Conservation (phyloP, 768 basidiomycete genomes). For the Ramaria rubella region DNA sequence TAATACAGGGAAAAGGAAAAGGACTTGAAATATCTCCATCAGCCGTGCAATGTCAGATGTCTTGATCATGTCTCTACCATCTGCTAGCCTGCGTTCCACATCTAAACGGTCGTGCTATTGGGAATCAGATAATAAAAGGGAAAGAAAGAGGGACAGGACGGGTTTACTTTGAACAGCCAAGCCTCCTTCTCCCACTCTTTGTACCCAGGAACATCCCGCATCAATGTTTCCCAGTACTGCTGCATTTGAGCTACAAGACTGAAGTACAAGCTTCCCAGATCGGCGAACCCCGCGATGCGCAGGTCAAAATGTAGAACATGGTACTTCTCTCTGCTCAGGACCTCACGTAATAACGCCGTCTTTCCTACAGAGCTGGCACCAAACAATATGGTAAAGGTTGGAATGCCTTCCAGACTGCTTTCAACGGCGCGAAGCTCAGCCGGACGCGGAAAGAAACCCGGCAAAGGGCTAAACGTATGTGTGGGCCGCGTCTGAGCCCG, state of each 20-base stretch:
- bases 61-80: slow-evolving; percentile 43
- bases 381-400: slow-evolving; percentile 74
- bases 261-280: slow-evolving; percentile 68
- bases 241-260: slow-evolving; percentile 79
- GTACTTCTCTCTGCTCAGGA: slow-evolving; percentile 59
- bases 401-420: slow-evolving; percentile 56
- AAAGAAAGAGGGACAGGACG: too few relatives aligned
- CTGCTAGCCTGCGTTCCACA: slow-evolving; percentile 56
- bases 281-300: slow-evolving; percentile 78
- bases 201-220: slow-evolving; percentile 52
- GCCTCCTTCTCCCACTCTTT: slow-evolving; percentile 69
- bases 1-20: slow-evolving; percentile 3
- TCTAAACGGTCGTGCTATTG: slow-evolving; percentile 67
- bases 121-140: slow-evolving; percentile 1
- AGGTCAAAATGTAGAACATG: slow-evolving; percentile 83
- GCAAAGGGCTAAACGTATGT: slow-evolving; percentile 73
- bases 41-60: slow-evolving; percentile 76
- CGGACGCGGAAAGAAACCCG: slow-evolving; percentile 65
- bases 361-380: slow-evolving; percentile 81
- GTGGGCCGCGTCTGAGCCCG: slow-evolving; percentile 55
- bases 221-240: slow-evolving; percentile 65
- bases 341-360: slow-evolving; percentile 75
- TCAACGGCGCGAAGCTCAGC: slow-evolving; percentile 62
- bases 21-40: slow-evolving; percentile 79
- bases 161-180: slow-evolving; percentile 67